Conservation (phyloP, 2,329 filamentous ascomycete species). For the Colletotrichum noveboracense region DNA sequence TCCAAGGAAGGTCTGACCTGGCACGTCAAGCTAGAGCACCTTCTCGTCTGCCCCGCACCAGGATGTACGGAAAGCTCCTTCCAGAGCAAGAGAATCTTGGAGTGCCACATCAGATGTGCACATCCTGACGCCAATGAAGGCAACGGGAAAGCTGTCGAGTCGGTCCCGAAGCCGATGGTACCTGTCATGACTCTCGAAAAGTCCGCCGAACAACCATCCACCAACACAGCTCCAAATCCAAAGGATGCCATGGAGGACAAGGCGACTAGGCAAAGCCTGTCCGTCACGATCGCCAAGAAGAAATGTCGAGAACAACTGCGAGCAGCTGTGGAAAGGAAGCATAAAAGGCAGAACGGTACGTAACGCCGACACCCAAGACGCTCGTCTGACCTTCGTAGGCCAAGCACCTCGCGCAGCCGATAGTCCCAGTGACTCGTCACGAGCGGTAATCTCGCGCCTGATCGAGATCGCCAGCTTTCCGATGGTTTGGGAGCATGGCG, state of each 20-base stretch:
- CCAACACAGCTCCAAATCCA: background rate
- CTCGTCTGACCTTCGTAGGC: constrained; percentile 18
- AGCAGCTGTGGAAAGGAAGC: constrained; percentile 37
- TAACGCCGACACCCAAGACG: background rate
- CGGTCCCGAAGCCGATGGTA: background rate
- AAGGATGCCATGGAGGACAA: constrained; percentile 23
- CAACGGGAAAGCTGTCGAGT: constrained; percentile 19
- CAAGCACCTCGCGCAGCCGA: constrained; percentile 32
- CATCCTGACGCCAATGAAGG: constrained; percentile 30
- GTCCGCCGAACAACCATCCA: background rate
- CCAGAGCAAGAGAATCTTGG: constrained; percentile 36
- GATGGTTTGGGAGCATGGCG: constrained; percentile 46
- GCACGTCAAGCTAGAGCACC: constrained; percentile 49
- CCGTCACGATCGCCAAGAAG: constrained; percentile 36
- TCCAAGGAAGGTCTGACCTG: constrained; percentile 43
- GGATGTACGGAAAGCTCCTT: constrained; percentile 44
- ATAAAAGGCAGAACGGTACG: constrained; percentile 32
- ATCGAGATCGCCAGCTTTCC: constrained; percentile 43
- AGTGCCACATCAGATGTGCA: constrained; percentile 40
- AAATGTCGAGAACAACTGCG: constrained; percentile 40
- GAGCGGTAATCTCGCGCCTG: constrained; percentile 30
- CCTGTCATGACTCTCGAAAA: background rate
- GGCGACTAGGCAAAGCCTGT: constrained; percentile 24
- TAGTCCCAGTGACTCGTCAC: constrained; percentile 34
- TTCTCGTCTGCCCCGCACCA: constrained; percentile 44